Percentiles rank a stretch among this genome's conserved stretches.
Evolutionary conservation across 768 basidiomycete genomes (phyloP).

Genomic region (Psilocybe sp.): DNA sequence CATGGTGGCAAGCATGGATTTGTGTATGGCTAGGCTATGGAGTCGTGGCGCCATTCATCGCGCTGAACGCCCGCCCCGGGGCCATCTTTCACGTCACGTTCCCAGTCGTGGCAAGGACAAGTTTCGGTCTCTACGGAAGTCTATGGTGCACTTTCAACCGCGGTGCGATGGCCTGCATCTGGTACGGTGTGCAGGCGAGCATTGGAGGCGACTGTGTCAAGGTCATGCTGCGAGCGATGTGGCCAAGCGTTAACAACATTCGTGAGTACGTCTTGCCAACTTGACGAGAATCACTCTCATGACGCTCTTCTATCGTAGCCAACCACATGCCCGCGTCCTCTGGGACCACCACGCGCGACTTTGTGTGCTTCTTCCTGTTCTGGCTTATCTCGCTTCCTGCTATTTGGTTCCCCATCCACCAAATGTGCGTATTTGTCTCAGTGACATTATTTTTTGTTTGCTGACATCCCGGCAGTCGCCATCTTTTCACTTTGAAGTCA

Average conservation of each 20-base stretch:
- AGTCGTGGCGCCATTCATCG: slow-evolving; percentile 66
- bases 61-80: slow-evolving; percentile 74
- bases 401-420: slow-evolving; percentile 82
- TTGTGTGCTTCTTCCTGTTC: slow-evolving; percentile 84
- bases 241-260: slow-evolving; percentile 67
- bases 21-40: slow-evolving; percentile 69
- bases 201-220: slow-evolving; percentile 80
- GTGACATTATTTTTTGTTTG: slow-evolving; percentile 1
- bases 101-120: slow-evolving; percentile 72
- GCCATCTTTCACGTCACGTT: slow-evolving; percentile 77
- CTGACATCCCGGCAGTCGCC: slow-evolving; percentile 41
- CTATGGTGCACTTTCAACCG: slow-evolving; percentile 80
- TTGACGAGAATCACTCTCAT: slow-evolving; percentile 10
- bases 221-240: slow-evolving; percentile 74
- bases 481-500: slow-evolving; percentile 79
- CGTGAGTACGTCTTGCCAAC: slow-evolving; percentile 36
- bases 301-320: slow-evolving; percentile 31
- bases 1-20: slow-evolving; percentile 87
- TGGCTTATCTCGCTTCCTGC: slow-evolving; percentile 78
- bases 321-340: slow-evolving; percentile 73
- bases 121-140: slow-evolving; percentile 76
- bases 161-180: slow-evolving; percentile 70
- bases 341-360: slow-evolving; percentile 73
- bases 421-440: slow-evolving; percentile 49
- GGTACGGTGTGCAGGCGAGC: slow-evolving; percentile 80